These are phyloP conservation scores for Ramaria rubella DNA, from an alignment of 768 basidiomycete species.

Conservation along the genomic window DNA sequence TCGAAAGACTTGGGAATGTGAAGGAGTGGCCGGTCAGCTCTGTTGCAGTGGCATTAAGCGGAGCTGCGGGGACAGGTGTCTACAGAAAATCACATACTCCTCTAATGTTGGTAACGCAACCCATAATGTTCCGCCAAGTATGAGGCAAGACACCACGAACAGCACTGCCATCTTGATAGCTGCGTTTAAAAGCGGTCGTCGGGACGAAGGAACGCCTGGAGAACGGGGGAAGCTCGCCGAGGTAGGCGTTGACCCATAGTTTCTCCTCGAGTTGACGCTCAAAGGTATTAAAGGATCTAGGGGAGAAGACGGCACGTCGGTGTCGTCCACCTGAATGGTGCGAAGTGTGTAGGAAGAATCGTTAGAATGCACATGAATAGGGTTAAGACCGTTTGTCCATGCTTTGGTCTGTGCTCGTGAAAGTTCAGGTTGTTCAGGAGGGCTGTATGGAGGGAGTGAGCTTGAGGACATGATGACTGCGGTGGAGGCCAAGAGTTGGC, in stretches of 20 bases:
- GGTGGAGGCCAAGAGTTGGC: neutral
- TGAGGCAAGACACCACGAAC: constrained; percentile 58
- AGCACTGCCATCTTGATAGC: constrained; percentile 78
- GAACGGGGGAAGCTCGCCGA: neutral
- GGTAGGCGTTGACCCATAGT: neutral
- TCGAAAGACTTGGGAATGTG: constrained; percentile 84
- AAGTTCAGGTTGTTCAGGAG: neutral
- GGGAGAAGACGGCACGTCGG: constrained; percentile 15
- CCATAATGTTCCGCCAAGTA: constrained; percentile 76
- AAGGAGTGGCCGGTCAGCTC: constrained; percentile 67
- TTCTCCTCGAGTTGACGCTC: neutral
- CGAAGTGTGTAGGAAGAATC: constrained; percentile 57
- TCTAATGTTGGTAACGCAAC: constrained; percentile 74
- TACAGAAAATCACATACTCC: constrained; percentile 44
- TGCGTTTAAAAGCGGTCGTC: constrained; percentile 67
- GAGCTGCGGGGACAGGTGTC: constrained; percentile 9
- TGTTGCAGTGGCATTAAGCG: constrained; percentile 25
- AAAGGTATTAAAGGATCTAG: constrained; percentile 2
- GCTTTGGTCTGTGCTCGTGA: neutral
- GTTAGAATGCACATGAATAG: constrained; percentile 26
- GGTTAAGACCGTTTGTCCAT: neutral
- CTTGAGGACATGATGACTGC: neutral
- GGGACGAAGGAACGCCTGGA: constrained; percentile 29
- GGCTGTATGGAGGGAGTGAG: neutral
- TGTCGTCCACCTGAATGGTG: constrained; percentile 37